phyloP scores from a whole-genome alignment of 1,284 basidiomycete species.

The Leccinum angustisporum region DNA sequence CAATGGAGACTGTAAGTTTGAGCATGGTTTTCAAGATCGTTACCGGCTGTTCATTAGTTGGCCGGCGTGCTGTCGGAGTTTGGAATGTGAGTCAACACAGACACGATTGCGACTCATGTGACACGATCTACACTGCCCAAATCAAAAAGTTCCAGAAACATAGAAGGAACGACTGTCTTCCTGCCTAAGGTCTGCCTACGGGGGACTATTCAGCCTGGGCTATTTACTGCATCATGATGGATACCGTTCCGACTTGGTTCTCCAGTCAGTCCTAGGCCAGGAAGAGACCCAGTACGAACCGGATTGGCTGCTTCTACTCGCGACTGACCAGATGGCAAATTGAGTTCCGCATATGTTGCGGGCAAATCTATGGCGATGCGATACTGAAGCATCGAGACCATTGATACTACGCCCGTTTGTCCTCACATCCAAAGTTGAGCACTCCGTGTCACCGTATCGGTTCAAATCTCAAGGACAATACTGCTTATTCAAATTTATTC shows the following conservation, averaged over 20 bases:
- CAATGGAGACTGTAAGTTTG: no score
- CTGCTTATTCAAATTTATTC: no score
- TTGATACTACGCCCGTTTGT: neutral
- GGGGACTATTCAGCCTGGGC: neutral
- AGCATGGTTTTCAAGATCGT: no score
- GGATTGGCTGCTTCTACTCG: neutral
- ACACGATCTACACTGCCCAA: neutral
- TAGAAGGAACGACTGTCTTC: no score
- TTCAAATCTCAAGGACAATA: neutral
- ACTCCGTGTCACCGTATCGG: no score
- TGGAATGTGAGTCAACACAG: neutral
- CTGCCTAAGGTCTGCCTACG: no score
- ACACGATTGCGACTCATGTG: neutral
- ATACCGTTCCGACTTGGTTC: neutral
- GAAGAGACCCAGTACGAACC: neutral
- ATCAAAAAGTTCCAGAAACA: neutral
- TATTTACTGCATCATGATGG: neutral
- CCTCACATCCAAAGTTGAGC: neutral
- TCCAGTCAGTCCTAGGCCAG: neutral
- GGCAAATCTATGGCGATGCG: neutral
- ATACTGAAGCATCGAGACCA: neutral
- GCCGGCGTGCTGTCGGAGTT: neutral
- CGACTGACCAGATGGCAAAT: neutral
- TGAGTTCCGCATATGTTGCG: neutral
- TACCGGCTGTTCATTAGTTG: no score